Conservation (phyloP, 768 basidiomycete species). For the Kwoniella sp. region DNA sequence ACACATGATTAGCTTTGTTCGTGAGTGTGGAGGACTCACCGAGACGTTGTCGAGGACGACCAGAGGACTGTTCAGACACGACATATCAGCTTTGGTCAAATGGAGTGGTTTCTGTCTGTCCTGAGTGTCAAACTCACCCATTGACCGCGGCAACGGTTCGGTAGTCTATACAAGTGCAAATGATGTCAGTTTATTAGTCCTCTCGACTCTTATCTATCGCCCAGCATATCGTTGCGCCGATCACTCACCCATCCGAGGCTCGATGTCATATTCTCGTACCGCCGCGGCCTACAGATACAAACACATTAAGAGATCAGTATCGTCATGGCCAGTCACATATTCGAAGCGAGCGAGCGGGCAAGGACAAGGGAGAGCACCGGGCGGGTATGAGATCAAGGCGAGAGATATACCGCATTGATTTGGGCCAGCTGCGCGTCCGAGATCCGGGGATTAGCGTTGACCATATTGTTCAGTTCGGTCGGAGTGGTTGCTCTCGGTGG, state of each 20-base stretch:
- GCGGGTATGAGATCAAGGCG: neutral
- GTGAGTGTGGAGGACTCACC: constrained; percentile 59
- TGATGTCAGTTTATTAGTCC: neutral
- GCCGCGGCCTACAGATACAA: constrained; percentile 37
- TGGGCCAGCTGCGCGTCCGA: constrained; percentile 48
- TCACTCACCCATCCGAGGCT: constrained; percentile 34
- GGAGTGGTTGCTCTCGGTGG: constrained; percentile 15
- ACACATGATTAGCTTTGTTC: constrained; percentile 13
- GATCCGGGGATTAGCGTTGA: constrained; percentile 36
- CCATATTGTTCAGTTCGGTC: constrained; percentile 18
- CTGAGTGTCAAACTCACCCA: constrained; percentile 65
- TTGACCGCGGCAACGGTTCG: constrained; percentile 98
- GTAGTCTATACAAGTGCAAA: constrained; percentile 69
- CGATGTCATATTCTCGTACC: constrained; percentile 43
- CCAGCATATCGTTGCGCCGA: neutral
- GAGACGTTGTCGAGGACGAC: constrained; percentile 99
- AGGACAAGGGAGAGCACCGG: neutral
- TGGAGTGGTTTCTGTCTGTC: too few species aligned
- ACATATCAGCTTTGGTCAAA: constrained; percentile 18
- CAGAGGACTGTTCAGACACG: constrained; percentile 72
- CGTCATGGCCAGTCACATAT: too few species aligned
- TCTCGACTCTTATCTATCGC: neutral
- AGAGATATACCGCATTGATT: constrained; percentile 51
- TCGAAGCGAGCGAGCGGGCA: too few species aligned
- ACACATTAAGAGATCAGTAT: too few species aligned